Percentiles rank a stretch among this genome's conserved stretches.
Conservation (phyloP, 225 moss, liverwort and hornwort genomes). For the Straminergon stramineum region DNA sequence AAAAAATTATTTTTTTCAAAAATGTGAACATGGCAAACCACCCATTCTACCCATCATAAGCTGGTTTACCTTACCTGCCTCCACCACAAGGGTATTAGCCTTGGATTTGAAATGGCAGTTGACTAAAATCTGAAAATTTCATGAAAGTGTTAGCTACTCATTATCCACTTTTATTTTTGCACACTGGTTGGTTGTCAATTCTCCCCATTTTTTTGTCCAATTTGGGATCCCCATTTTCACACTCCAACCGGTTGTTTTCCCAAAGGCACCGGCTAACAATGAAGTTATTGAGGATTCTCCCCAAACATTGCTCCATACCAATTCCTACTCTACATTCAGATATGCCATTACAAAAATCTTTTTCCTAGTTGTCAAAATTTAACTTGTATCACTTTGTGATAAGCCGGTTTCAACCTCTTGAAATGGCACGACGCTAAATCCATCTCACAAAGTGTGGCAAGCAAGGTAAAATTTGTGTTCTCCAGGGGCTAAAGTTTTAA, state of each 20-base stretch:
- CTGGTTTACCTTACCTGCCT: too few species aligned
- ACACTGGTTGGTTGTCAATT: fast-evolving
- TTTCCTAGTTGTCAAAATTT: too few species aligned
- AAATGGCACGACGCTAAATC: neutral
- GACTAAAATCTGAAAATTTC: neutral
- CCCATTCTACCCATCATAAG: too few species aligned
- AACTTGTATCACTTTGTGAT: neutral
- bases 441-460: too few species aligned
- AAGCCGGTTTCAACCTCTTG: neutral
- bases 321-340: neutral
- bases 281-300: fast-evolving
- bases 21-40: too few species aligned
- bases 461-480: too few species aligned
- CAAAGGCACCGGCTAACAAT: too few species aligned
- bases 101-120: neutral
- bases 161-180: too few species aligned
- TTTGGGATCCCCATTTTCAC: neutral
- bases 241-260: fast-evolving
- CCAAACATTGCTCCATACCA: too few species aligned
- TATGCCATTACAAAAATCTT: neutral
- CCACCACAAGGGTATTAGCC: too few species aligned
- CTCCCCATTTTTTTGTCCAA: neutral
- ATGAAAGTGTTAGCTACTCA: fast-evolving
- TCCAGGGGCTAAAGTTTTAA: too few species aligned
- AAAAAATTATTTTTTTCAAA: too few species aligned